Conservation (phyloP, 1,284 basidiomycete genomes). For the Pyrrhoderma noxium region DNA sequence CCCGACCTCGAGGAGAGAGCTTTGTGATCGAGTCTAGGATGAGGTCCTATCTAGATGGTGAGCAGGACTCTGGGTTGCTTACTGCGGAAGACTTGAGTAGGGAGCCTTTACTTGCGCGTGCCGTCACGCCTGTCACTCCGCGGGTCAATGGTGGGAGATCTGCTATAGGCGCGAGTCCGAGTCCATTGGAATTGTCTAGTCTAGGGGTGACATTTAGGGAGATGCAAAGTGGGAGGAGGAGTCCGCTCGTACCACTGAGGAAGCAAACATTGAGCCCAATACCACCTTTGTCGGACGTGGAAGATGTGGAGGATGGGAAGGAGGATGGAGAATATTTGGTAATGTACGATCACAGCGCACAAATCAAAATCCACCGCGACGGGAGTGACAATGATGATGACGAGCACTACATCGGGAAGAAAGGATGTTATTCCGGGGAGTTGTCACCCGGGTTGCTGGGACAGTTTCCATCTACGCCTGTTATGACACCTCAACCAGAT, state of each 20-base stretch:
- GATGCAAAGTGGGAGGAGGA: not conserved
- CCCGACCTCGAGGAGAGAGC: not conserved
- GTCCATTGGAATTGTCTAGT: not conserved
- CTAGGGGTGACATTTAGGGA: conserved; percentile 2
- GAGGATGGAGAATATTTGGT: not conserved
- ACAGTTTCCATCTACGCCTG: conserved; percentile 10
- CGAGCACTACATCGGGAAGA: too few relatives aligned
- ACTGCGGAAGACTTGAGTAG: conserved; percentile 8
- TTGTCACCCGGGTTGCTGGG: conserved; percentile 6
- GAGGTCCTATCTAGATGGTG: not conserved
- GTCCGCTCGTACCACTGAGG: not conserved
- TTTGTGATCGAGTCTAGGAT: not conserved
- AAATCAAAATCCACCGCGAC: too few relatives aligned
- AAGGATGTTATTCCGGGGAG: too few relatives aligned
- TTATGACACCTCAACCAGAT: not conserved
- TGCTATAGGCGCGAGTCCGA: not conserved
- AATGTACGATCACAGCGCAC: too few relatives aligned
- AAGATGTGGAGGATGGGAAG: not conserved
- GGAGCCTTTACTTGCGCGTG: conserved; percentile 8
- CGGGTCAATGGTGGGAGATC: not conserved
- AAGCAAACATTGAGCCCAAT: not conserved
- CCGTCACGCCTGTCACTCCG: conserved; percentile 5
- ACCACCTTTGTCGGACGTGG: conserved; percentile 9
- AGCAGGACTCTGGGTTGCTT: not conserved
- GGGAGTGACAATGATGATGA: not conserved